Conservation (phyloP, 2,329 filamentous ascomycete genomes). For the Colletotrichum lupini region DNA sequence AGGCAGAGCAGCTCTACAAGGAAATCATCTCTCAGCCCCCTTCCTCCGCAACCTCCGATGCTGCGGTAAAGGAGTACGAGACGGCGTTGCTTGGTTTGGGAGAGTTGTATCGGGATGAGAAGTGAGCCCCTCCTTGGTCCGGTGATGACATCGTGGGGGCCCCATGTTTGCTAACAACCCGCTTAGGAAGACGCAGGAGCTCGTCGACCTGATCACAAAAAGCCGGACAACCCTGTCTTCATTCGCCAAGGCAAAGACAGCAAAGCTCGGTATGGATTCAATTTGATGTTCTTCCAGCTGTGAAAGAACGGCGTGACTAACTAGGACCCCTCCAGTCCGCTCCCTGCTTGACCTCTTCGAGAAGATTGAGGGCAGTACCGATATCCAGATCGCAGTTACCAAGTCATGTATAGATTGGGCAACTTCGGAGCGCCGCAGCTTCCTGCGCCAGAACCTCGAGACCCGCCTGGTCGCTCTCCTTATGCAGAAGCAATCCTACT, state of each 20-base stretch:
- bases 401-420: slow-evolving; percentile 99
- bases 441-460: slow-evolving; percentile 96
- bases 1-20: slow-evolving; percentile 90
- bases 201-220: slow-evolving; percentile 89
- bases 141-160: slow-evolving; percentile 41
- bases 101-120: slow-evolving; percentile 91
- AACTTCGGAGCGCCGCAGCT: slow-evolving; percentile 90
- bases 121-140: slow-evolving; percentile 60
- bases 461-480: slow-evolving; percentile 92
- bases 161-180: slow-evolving; percentile 26
- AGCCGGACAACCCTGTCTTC: slow-evolving; percentile 92
- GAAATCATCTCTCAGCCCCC: slow-evolving; percentile 88
- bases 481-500: slow-evolving; percentile 98
- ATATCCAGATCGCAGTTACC: slow-evolving; percentile 93
- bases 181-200: slow-evolving; percentile 79
- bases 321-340: slow-evolving; percentile 72
- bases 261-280: slow-evolving; percentile 83
- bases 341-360: slow-evolving; percentile 96
- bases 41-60: slow-evolving; percentile 83
- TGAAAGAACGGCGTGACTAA: not conserved
- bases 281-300: not conserved
- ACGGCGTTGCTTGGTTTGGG: slow-evolving; percentile 87
- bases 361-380: slow-evolving; percentile 92
- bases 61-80: slow-evolving; percentile 92
- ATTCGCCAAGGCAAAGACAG: slow-evolving; percentile 98